A percentile compares a stretch with the other conserved stretches of the same genome.
Conservation (phyloP, 2,329 filamentous ascomycete species). For the Knoxdaviesia capensis region DNA sequence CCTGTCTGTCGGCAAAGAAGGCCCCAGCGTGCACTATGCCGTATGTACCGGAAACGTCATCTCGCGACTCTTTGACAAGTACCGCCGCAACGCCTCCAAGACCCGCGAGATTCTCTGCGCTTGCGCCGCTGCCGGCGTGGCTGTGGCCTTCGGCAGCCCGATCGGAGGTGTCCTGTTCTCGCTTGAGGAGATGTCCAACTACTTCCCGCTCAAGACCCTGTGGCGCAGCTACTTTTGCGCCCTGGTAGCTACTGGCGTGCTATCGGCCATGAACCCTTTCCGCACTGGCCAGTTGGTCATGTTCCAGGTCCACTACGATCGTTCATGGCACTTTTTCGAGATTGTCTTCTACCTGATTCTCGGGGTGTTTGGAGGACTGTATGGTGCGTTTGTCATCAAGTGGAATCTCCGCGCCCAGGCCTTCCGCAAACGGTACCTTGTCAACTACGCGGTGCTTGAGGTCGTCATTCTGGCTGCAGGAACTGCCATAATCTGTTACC, state of each 20-base stretch:
- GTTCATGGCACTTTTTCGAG: slow-evolving; percentile 96
- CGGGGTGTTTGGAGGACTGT: slow-evolving; percentile 82
- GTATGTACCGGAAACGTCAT: slow-evolving; percentile 97
- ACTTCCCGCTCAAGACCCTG: slow-evolving; percentile 91
- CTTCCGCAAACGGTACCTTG: slow-evolving; percentile 83
- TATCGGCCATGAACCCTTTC: slow-evolving; percentile 95
- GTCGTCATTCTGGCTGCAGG: slow-evolving; percentile 62
- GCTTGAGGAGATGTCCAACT: slow-evolving; percentile 89
- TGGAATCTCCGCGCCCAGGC: slow-evolving; percentile 85
- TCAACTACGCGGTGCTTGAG: slow-evolving; percentile 68
- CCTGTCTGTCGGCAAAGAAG: slow-evolving; percentile 89
- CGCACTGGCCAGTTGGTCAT: slow-evolving; percentile 94
- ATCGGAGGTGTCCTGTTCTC: slow-evolving; percentile 96
- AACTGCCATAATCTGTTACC: slow-evolving; percentile 88
- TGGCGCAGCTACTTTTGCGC: slow-evolving; percentile 98
- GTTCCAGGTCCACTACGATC: slow-evolving; percentile 94
- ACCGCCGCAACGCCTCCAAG: slow-evolving; percentile 77
- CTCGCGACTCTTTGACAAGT: slow-evolving; percentile 80
- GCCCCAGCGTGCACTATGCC: slow-evolving; percentile 95
- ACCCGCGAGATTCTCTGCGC: slow-evolving; percentile 89
- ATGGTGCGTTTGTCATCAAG: slow-evolving; percentile 93
- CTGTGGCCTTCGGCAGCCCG: slow-evolving; percentile 89
- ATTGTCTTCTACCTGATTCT: slow-evolving; percentile 80
- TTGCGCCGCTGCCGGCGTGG: slow-evolving; percentile 84
- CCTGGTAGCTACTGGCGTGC: slow-evolving; percentile 75